Base-by-base conservation (phyloP, 177 flowering plant species). In the Tripterygium wilfordii region DNA sequence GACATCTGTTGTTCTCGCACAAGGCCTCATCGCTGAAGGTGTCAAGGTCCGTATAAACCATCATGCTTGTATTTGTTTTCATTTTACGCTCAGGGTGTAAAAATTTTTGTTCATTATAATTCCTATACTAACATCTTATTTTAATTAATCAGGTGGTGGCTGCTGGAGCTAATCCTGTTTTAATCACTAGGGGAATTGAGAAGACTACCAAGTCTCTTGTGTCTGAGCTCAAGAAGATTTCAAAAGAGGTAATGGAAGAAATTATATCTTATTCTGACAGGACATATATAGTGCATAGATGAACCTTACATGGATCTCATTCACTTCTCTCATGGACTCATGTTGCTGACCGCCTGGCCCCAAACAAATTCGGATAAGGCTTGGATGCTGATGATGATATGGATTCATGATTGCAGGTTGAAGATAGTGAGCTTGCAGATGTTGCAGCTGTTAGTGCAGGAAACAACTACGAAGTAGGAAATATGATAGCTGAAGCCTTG, bases 371-470 rank as follows among this genome's bases (percentile, higher is more conserved):
- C n/a, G n/a, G n/a, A n/a, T n/a, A n/a, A n/a, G n/a, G n/a, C n/a
- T n/a, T n/a, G n/a, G n/a, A n/a, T n/a, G n/a, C n/a, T n/a, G n/a
- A n/a, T n/a, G n/a, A 21, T 42, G 55, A 37, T 0, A 8, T 6
- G 48, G 5, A 4, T 36, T 14, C 43, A 23, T 20, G 9, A 2
- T 51, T 66, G 50, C 75, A 87, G 97, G 95, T 91, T 49, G 98
- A 91, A 58, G 98, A 91, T 58, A 82, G 90, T 63, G 98, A 91
- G 51, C 68, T 91, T 30, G 86, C 98, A 13, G 98, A 91, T 77
- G 98, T 91, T 3, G 98, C 96, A 21, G 92, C 96, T 8, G 98
- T 91, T 39, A 91, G 96, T 80, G 98, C 96, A 5, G 98, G 98
- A 14, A 88, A 91, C 72, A 88, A 83, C 65, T 56, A 75, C 62